Base-by-base conservation (phyloP, 768 basidiomycete species). In the Daedaleopsis nitida region DNA sequence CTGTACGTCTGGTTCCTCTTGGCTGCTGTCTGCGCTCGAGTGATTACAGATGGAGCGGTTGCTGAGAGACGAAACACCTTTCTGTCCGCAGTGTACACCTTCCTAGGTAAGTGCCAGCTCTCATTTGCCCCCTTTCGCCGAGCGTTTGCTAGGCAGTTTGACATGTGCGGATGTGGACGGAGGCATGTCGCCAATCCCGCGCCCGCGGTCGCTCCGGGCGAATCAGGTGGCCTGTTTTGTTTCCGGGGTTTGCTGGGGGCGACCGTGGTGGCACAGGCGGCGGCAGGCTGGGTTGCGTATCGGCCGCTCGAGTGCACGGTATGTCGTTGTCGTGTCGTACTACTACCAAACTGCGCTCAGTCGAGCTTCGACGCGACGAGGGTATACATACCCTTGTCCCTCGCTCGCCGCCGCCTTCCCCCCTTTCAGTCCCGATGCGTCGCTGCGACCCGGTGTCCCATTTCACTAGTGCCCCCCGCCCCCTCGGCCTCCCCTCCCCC, bases 71-170 rank as follows among this genome's bases (percentile, higher is more conserved):
- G 35, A 45, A 23, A 51, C 56, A 19, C 23, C 27, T 23, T 59
- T 34, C 37, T 58, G 54, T 58, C 27, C 63, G 58, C 62, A 69
- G 68, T 69, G 54, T 69, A 69, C 53, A 68, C 67, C 17, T 68
- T 68, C 37, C 63, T 68, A 43, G 66, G 66, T 68, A 57, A 63
- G 66, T 53, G 27, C 27, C 7, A 32, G 4, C 27, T 32, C 27
- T 3, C 27, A 32, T 3, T 32, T 10, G 11, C 21, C n/a, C 17
- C 45, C 13, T 43, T 14, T 44, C 49, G n/a, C 6, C 42, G 34
- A 17, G 27, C 32, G 27, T 35, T 56, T 35, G 44, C 17, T 32
- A 21, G 43, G 45, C 32, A 10, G 27, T 32, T 39, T 35, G 47
- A 50, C 38, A 17, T 37, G 17, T 55, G 59, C 44, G 53, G 53